phyloP scores from a whole-genome alignment of 2,329 filamentous ascomycete genomes.

The Colletotrichum falcatum region DNA sequence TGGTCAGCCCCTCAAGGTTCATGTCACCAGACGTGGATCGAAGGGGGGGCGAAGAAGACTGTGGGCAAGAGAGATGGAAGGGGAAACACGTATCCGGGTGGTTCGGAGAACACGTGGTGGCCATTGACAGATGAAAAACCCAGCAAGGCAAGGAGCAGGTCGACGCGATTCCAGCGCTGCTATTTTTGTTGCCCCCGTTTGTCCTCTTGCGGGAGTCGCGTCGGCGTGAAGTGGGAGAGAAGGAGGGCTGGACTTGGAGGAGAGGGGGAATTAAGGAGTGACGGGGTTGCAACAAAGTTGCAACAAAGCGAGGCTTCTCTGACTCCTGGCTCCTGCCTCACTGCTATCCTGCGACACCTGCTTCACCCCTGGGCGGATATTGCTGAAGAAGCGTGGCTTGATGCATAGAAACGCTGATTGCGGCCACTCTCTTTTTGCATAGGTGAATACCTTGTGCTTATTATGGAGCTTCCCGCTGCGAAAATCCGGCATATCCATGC shows the following conservation, averaged over 20 bases:
- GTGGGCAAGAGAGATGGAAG: neutral
- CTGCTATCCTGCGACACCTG: slow-evolving; percentile 19
- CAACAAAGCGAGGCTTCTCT: slow-evolving; percentile 12
- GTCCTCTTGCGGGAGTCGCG: neutral
- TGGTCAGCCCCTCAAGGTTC: slow-evolving; percentile 27
- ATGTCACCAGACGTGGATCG: slow-evolving; percentile 36
- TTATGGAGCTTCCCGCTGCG: slow-evolving; percentile 27
- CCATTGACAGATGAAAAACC: slow-evolving; percentile 28
- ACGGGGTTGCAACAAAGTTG: neutral
- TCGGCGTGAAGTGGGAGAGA: neutral
- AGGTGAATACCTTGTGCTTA: slow-evolving; percentile 27
- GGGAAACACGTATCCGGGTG: slow-evolving; percentile 9
- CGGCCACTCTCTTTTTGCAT: neutral
- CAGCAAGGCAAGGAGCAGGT: neutral
- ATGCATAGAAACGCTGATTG: slow-evolving; percentile 34
- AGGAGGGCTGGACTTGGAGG: neutral
- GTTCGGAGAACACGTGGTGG: slow-evolving; percentile 38
- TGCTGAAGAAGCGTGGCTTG: slow-evolving; percentile 39
- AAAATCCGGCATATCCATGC: slow-evolving; percentile 37
- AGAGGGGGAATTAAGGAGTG: neutral
- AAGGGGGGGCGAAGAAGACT: neutral
- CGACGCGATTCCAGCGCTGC: slow-evolving; percentile 31
- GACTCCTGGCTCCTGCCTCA: slow-evolving; percentile 23
- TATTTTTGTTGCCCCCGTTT: slow-evolving; percentile 19
- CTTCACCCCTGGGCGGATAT: slow-evolving; percentile 32